Evolutionary conservation across 2,329 filamentous ascomycete species (phyloP), one percentile per base, ranked within the genome.

Genomic region (Colletotrichum sp.): DNA sequence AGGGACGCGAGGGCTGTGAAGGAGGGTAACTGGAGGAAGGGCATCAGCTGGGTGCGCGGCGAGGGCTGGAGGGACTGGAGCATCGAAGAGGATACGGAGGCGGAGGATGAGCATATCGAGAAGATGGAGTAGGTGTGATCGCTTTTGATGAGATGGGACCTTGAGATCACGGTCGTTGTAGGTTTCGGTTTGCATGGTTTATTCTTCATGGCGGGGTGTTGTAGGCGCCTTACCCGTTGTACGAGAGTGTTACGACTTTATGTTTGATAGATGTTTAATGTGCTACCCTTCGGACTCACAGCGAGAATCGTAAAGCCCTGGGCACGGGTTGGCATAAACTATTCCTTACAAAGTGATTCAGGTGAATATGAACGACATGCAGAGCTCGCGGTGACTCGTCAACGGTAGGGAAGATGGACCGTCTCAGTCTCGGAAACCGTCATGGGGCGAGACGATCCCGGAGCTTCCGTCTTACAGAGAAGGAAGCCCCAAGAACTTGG

Each of bases 21-120:
- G 69, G 94, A 95, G 77, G 88, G 86, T 0, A 87, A 90, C 62
- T 90, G 94, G 83, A 89, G 95, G 66, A 96, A 95, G 87, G 91
- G 90, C 0, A 85, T 97, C 77, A 92, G 93, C 66, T 94, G 94
- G 89, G 83, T 96, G 55, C 88, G 93, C 70, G 95, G 95, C 0
- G 93, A 96, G 79, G 94, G 94, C 0, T 96, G 92, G 87, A 89
- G 89, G 67, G 95, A 97, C 82, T 93, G 93, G 87, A 87, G 87
- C 0, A 81, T 88, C 0, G 88, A 89, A 61, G 88, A 89, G 43
- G 89, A 92, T 7, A 83, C 85, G 5, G 87, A 88, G 8, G 87
- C 85, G 6, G 87, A 88, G 10, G 87, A 87, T 10, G 85, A 83
- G 64, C 24, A n/a, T 2, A 15, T 34, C 1, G 70, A 73, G 8